phyloP scores from a whole-genome alignment of 768 basidiomycete genomes.

The Boletus barrowsii region DNA sequence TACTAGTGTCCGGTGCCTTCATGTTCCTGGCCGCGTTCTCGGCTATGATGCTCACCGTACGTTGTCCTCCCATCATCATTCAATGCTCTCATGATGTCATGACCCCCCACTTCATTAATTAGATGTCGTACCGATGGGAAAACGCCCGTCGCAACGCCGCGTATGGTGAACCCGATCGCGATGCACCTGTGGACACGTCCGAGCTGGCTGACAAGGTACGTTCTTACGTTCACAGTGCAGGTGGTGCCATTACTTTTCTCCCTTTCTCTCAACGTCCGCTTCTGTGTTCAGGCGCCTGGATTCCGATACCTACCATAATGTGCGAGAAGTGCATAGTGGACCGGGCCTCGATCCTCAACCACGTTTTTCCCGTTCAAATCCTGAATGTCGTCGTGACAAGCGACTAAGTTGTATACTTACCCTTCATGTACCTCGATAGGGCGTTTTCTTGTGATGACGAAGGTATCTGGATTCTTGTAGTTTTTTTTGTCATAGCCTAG shows the following conservation, averaged over 20 bases:
- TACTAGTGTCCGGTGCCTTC: conserved; percentile 20
- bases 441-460: too few species aligned
- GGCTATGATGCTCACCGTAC: conserved; percentile 22
- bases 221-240: not conserved
- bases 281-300: conserved; percentile 44
- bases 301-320: conserved; percentile 54
- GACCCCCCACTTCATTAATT: not conserved
- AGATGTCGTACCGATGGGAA: conserved; percentile 64
- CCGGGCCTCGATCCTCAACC: not conserved
- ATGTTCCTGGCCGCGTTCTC: conserved; percentile 24
- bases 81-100: not conserved
- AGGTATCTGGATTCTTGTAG: not conserved
- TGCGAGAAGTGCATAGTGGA: not conserved
- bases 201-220: conserved; percentile 56
- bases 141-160: conserved; percentile 52
- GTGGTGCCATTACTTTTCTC: too few species aligned
- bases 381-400: too few species aligned
- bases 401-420: too few species aligned
- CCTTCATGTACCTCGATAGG: too few species aligned
- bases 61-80: not conserved
- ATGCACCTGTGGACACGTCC: conserved; percentile 59
- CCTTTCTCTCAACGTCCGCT: not conserved
- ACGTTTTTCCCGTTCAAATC: too few species aligned
- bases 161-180: conserved; percentile 48
- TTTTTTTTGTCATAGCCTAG: not conserved